Evolutionary conservation across 306 rosid species (phyloP).

Genomic region (Neltuma alba): DNA sequence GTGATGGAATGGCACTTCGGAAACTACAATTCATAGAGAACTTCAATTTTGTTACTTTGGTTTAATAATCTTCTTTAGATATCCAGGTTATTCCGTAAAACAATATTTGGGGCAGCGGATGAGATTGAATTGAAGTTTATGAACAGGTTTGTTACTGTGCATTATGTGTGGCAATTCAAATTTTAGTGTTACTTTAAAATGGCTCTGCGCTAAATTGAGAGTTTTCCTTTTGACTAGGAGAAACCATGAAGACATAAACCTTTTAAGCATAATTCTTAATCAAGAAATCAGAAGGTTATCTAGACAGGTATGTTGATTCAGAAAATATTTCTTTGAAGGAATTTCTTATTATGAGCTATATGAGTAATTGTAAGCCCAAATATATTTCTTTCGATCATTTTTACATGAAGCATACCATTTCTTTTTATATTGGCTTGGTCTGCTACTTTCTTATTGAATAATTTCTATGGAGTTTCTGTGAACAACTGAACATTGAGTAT

Average conservation of each 20-base stretch:
- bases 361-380: background rate
- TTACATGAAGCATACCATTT: background rate
- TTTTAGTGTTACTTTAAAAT: constrained; percentile 10
- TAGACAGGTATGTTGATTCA: constrained; percentile 67
- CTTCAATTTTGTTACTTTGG: background rate
- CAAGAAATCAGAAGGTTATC: constrained; percentile 91
- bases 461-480: background rate
- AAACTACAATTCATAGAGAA: background rate
- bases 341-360: constrained; percentile 11
- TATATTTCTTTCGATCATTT: constrained; percentile 17
- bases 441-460: background rate
- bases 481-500: background rate
- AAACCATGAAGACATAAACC: constrained; percentile 85
- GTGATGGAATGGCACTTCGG: background rate
- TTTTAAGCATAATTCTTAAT: constrained; percentile 72
- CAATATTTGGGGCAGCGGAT: constrained; percentile 90
- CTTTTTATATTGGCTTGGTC: background rate
- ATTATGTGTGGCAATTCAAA: constrained; percentile 25
- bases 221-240: constrained; percentile 60
- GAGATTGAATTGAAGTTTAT: constrained; percentile 93
- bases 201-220: constrained; percentile 18
- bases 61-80: constrained; percentile 32
- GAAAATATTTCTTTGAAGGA: constrained; percentile 20
- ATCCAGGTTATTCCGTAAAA: constrained; percentile 89
- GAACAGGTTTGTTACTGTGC: constrained; percentile 71